Evolutionary conservation across 2,329 filamentous ascomycete species (phyloP).

Genomic region (Penicillium sp.): DNA sequence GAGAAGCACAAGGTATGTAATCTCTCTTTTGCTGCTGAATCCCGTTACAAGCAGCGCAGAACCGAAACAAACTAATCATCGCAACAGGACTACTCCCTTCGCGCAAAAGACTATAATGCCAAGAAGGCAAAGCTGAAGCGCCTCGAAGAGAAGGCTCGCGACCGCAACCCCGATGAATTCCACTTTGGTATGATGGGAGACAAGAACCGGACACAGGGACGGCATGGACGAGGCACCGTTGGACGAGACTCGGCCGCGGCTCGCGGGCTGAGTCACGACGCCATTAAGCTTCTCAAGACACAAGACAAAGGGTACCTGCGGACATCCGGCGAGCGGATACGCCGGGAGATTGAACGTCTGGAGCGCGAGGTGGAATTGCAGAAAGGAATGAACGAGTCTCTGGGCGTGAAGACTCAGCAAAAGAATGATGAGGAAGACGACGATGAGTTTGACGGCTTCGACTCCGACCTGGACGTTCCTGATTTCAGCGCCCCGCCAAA

Average conservation of each 20-base stretch:
- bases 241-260: constrained; percentile 41
- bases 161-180: constrained; percentile 66
- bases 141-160: constrained; percentile 58
- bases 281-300: constrained; percentile 63
- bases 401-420: constrained; percentile 23
- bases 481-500: constrained; percentile 24
- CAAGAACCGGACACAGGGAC: constrained; percentile 41
- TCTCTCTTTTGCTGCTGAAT: background rate
- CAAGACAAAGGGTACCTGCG: constrained; percentile 63
- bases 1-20: constrained; percentile 82
- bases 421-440: constrained; percentile 24
- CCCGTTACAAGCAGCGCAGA: background rate
- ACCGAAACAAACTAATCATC: constrained; percentile 1
- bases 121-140: constrained; percentile 61
- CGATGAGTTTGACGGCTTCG: constrained; percentile 22
- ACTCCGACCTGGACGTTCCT: constrained; percentile 22
- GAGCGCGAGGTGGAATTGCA: constrained; percentile 46
- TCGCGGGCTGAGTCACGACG: constrained; percentile 53
- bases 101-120: constrained; percentile 61
- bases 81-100: constrained; percentile 61
- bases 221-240: constrained; percentile 39
- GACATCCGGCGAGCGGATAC: constrained; percentile 56
- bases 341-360: constrained; percentile 53
- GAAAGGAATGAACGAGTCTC: constrained; percentile 35
- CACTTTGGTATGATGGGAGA: constrained; percentile 63